A percentile compares a stretch with the other conserved stretches of the same genome.
Evolutionary conservation across 352 stramenopile genomes (phyloP).

Genomic region (Blastocystis sp.): DNA sequence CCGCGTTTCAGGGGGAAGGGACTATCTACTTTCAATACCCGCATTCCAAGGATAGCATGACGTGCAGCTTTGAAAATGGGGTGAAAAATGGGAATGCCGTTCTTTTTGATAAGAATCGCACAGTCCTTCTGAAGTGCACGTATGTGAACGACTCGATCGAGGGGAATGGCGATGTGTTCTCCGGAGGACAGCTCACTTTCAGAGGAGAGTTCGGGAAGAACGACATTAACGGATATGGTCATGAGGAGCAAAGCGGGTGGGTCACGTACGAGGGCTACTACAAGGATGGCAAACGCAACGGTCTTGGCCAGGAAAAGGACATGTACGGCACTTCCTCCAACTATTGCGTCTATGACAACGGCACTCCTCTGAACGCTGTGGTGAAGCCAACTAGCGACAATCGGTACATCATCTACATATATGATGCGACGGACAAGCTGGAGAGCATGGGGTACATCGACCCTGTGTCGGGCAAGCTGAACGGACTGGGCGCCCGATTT

Average conservation of each 20-base stretch:
- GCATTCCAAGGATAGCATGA: constrained; percentile 25
- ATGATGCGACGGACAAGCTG: constrained; percentile 10
- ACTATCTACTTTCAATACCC: constrained; percentile 45
- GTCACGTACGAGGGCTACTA: neutral
- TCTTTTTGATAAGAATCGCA: constrained; percentile 43
- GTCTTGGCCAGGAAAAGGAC: constrained; percentile 23
- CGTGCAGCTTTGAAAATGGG: constrained; percentile 24
- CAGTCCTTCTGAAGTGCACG: neutral
- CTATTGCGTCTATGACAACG: constrained; percentile 37
- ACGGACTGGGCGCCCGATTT: neutral
- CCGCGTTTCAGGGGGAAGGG: constrained; percentile 6
- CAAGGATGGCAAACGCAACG: neutral
- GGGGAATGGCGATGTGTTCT: constrained; percentile 5
- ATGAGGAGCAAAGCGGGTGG: neutral
- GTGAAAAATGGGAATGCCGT: neutral
- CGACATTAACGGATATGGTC: constrained; percentile 25
- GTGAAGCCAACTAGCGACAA: neutral
- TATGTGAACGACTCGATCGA: constrained; percentile 52
- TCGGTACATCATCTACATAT: neutral
- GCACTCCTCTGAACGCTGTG: constrained; percentile 5
- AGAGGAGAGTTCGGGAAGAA: constrained; percentile 7
- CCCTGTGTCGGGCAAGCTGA: neutral
- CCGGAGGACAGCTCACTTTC: neutral
- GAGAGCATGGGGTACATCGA: constrained; percentile 23
- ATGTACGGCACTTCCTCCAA: neutral